These are phyloP conservation scores for Gaertneriomyces sp. DNA, from an alignment of 192 early-diverging fungal species.

Conservation along the genomic window DNA sequence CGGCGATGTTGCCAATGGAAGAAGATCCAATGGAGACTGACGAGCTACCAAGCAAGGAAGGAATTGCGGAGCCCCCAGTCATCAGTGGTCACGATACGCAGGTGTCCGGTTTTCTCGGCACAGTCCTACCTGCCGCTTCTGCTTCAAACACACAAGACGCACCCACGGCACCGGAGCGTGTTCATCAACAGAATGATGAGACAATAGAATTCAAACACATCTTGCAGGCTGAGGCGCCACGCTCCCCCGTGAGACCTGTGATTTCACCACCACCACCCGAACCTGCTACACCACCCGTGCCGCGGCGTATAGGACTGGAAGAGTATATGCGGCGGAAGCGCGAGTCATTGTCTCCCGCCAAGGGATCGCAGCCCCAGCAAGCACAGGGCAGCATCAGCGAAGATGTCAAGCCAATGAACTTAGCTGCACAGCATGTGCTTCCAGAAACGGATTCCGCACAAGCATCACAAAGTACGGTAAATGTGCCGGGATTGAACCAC, in stretches of 20 bases:
- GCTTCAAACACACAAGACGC: no score
- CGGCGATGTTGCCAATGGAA: no score
- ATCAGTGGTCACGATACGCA: no score
- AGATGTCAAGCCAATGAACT: not conserved
- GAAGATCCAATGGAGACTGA: no score
- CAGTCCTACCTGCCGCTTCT: no score
- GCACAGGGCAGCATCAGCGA: not conserved
- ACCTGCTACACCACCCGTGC: conserved; percentile 4
- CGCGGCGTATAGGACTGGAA: conserved; percentile 22
- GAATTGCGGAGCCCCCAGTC: no score
- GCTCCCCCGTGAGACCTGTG: not conserved
- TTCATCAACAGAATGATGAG: no score
- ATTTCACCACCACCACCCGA: not conserved
- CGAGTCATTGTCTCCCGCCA: not conserved
- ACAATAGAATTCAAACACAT: no score
- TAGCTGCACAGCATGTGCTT: not conserved
- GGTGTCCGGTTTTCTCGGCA: no score
- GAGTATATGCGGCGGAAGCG: conserved; percentile 21
- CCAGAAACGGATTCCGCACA: not conserved
- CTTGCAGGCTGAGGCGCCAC: no score
- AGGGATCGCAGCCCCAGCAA: not conserved
- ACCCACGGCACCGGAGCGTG: no score
- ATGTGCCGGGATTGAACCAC: not conserved
- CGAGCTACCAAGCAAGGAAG: no score
- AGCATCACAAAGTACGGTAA: not conserved